Evolutionary conservation across 2,329 filamentous ascomycete genomes (phyloP), one percentile per base, ranked within the genome.

Genomic region (Epichloe gansuensis): DNA sequence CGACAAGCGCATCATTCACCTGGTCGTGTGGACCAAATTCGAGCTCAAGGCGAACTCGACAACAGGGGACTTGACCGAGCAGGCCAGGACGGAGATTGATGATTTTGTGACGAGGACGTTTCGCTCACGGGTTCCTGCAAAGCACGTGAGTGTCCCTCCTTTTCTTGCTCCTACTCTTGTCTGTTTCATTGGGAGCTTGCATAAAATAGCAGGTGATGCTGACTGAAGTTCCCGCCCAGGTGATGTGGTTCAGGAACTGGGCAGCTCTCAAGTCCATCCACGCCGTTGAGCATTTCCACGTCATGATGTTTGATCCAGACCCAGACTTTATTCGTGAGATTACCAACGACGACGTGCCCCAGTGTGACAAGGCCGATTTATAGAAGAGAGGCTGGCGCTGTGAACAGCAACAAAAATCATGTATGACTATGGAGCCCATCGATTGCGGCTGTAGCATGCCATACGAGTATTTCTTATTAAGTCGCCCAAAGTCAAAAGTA

Each of bases 21-120:
- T 96, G 3, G 87, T 95, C 5, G 81, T 95, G 12, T 97, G 91
- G 91, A 93, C 87, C 47, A 95, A 95, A 67, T 95, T 95, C 62
- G 74, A 78, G 47, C 72, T 96, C 25, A 75, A 81, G 50, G 85
- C 89, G 53, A 83, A 93, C 59, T 66, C 69, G 4, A 61, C 53
- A 71, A 78, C 81, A 0, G 84, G 80, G 13, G 81, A 89, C 57
- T 68, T 94, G 63, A 88, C 84, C 1, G 73, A 78, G 3, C 67
- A 74, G 55, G 80, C 81, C 7, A 76, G 82, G 47, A 68, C 67
- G 17, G 72, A 81, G 62, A 87, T 96, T 55, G 80, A 90, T 42
- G 72, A 68, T 4, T 96, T 81, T 64, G 84, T 95, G 42, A 66
- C 75, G 31, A 72, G 67, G 62, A 84, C 72, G 0, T 96, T 96